phyloP scores from a whole-genome alignment of 1,284 basidiomycete genomes.

The Trametes sp. region DNA sequence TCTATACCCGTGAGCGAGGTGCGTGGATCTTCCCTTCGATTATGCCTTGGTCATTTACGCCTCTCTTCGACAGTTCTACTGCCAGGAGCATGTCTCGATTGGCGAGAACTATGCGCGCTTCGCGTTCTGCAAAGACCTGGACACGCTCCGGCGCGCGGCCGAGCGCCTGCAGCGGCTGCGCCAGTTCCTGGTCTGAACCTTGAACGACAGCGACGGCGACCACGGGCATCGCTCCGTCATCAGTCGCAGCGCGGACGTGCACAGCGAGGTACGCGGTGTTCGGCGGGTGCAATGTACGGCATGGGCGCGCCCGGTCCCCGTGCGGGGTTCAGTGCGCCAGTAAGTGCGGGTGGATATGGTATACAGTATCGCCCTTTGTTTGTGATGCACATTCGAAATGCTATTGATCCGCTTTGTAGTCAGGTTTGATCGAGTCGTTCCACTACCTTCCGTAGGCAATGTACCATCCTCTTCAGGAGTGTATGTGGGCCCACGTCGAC shows the following conservation, averaged over 20 bases:
- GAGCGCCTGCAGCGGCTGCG: constrained; percentile 65
- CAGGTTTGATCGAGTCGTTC: too few relatives aligned
- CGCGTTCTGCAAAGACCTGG: constrained; percentile 92
- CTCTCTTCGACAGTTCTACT: constrained; percentile 75
- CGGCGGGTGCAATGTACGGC: not conserved
- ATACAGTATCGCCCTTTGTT: not conserved
- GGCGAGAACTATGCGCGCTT: constrained; percentile 89
- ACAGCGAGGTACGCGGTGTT: not conserved
- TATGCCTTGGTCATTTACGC: not conserved
- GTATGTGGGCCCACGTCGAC: not conserved
- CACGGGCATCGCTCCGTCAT: too few relatives aligned
- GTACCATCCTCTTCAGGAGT: too few relatives aligned
- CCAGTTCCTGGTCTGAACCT: constrained; percentile 14
- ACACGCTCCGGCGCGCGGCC: constrained; percentile 79
- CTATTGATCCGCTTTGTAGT: too few relatives aligned
- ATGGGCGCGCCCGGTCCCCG: not conserved
- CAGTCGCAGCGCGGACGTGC: too few relatives aligned
- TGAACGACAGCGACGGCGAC: not conserved
- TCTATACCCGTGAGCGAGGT: constrained; percentile 94
- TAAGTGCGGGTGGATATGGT: not conserved
- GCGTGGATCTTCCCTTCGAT: constrained; percentile 32
- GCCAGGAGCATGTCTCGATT: constrained; percentile 80
- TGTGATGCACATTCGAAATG: too few relatives aligned
- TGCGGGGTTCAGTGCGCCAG: not conserved
- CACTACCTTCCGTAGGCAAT: too few relatives aligned